phyloP scores from a whole-genome alignment of 257 asterid species.

The Solanum infundibuliforme region DNA sequence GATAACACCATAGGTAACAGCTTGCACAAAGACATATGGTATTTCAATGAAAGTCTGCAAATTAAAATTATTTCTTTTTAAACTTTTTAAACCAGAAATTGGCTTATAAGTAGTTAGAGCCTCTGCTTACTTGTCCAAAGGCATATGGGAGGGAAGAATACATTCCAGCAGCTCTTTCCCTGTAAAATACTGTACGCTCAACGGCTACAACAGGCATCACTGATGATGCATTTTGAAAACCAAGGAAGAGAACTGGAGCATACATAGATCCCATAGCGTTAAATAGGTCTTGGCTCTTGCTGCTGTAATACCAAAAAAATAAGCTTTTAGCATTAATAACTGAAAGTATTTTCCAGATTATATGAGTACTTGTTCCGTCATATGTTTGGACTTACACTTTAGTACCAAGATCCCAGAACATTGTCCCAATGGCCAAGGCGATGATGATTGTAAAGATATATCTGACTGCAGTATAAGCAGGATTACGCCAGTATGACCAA shows the following conservation, averaged over 20 bases:
- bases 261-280: slow-evolving; percentile 75
- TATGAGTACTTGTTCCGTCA: background rate
- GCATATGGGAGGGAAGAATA: slow-evolving; percentile 77
- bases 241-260: slow-evolving; percentile 43
- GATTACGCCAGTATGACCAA: background rate
- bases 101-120: background rate
- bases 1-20: slow-evolving; percentile 35
- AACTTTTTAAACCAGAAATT: background rate
- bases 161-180: slow-evolving; percentile 86
- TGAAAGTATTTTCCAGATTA: background rate
- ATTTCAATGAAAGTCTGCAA: slow-evolving; percentile 49
- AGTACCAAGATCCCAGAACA: background rate
- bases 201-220: slow-evolving; percentile 70
- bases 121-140: slow-evolving; percentile 40
- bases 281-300: slow-evolving; percentile 45
- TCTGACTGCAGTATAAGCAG: background rate
- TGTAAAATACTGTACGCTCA: slow-evolving; percentile 63
- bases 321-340: background rate
- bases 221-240: slow-evolving; percentile 49
- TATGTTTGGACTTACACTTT: background rate
- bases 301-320: background rate
- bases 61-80: background rate
- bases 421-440: background rate
- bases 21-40: slow-evolving; percentile 47
- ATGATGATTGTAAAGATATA: background rate